Evolutionary conservation across 768 basidiomycete genomes (phyloP).

Genomic region (Rhizopogon rudus): DNA sequence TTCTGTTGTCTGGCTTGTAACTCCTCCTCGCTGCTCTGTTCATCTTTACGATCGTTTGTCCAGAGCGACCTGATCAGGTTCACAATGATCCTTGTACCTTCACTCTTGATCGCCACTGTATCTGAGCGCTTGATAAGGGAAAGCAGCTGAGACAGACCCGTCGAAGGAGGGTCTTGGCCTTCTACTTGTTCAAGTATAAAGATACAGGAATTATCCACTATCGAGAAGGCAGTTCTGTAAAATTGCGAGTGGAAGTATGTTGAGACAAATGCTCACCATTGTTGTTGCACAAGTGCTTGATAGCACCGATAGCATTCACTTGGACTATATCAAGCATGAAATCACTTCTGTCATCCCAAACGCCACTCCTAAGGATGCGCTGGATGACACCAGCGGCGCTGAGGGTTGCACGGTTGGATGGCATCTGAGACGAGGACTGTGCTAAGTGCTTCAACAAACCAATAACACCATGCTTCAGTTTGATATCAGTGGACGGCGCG

Average conservation of each 20-base stretch:
- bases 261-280: conserved; percentile 45
- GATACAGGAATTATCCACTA: conserved; percentile 42
- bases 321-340: conserved; percentile 83
- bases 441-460: conserved; percentile 87
- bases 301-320: conserved; percentile 78
- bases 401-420: conserved; percentile 54
- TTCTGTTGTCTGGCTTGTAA: conserved; percentile 40
- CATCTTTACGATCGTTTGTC: conserved; percentile 40
- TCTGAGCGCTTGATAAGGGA: conserved; percentile 75
- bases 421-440: conserved; percentile 55
- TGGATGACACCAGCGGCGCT: conserved; percentile 60
- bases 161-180: conserved; percentile 26
- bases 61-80: conserved; percentile 80
- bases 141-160: conserved; percentile 65
- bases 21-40: conserved; percentile 26
- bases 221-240: conserved; percentile 7
- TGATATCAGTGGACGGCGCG: conserved; percentile 56
- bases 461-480: conserved; percentile 85
- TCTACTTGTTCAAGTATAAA: conserved; percentile 44
- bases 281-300: conserved; percentile 82
- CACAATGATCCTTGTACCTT: conserved; percentile 85
- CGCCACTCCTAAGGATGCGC: conserved; percentile 52
- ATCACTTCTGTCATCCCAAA: conserved; percentile 72
- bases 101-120: conserved; percentile 78
- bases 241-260: conserved; percentile 37